Percentiles rank a stretch among this genome's conserved stretches.
Conservation (phyloP, 2,329 filamentous ascomycete genomes). For the Canariomyces notabilis region DNA sequence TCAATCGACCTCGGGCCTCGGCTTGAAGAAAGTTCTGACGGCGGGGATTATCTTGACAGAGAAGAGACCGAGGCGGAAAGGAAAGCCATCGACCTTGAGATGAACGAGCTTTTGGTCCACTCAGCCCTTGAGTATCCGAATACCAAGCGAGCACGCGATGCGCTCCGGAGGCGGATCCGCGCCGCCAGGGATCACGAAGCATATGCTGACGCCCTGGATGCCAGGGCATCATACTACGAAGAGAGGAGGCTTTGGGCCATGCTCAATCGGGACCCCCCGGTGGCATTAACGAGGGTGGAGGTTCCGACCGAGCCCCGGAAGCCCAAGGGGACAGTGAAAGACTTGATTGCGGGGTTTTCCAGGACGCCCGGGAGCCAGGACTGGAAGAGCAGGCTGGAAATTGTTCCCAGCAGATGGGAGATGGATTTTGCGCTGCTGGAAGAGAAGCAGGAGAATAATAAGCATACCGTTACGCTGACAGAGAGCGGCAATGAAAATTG, state of each 20-base stretch:
- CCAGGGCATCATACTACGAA: slow-evolving; percentile 35
- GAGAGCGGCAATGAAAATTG: slow-evolving; percentile 3
- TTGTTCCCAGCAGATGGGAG: slow-evolving; percentile 41
- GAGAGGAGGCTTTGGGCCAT: slow-evolving; percentile 44
- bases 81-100: slow-evolving; percentile 32
- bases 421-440: slow-evolving; percentile 15
- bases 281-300: slow-evolving; percentile 27
- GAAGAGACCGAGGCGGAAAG: slow-evolving; percentile 15
- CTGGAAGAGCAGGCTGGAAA: slow-evolving; percentile 37
- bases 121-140: slow-evolving; percentile 38
- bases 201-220: slow-evolving; percentile 41
- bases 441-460: not conserved
- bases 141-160: slow-evolving; percentile 31
- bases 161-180: slow-evolving; percentile 36
- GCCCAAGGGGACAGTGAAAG: slow-evolving; percentile 21
- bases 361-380: slow-evolving; percentile 30
- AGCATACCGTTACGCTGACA: not conserved
- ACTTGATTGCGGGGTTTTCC: slow-evolving; percentile 29
- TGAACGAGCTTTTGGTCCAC: slow-evolving; percentile 39
- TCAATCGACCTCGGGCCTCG: slow-evolving; percentile 10
- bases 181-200: slow-evolving; percentile 40
- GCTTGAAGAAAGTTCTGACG: not conserved
- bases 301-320: slow-evolving; percentile 28
- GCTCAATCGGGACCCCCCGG: slow-evolving; percentile 36
- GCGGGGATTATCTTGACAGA: not conserved